Evolutionary conservation across 2,329 filamentous ascomycete genomes (phyloP).

Genomic region (Paecilomyces dactylethromorphus): DNA sequence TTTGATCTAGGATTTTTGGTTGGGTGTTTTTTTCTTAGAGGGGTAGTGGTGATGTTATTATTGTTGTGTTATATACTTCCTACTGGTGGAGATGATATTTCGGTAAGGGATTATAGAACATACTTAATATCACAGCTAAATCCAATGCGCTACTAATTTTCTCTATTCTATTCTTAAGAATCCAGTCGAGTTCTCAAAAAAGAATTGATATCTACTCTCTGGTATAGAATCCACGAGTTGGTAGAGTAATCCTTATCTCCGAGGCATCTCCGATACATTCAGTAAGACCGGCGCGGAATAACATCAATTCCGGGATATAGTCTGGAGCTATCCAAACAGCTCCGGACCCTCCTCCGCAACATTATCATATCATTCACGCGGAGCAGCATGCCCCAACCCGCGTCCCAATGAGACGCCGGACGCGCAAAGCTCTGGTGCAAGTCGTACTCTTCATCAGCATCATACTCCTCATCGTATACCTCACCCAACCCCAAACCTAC

Average conservation of each 20-base stretch:
- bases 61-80: too few relatives aligned
- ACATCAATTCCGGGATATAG: background rate
- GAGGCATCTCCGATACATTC: background rate
- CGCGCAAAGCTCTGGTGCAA: slow-evolving; percentile 28
- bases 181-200: too few relatives aligned
- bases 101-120: too few relatives aligned
- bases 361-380: background rate
- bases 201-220: too few relatives aligned
- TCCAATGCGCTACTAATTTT: too few relatives aligned
- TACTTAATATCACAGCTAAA: too few relatives aligned
- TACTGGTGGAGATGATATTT: too few relatives aligned
- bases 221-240: too few relatives aligned
- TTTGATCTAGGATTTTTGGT: too few relatives aligned
- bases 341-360: background rate
- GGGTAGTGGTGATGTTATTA: too few relatives aligned
- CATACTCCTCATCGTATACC: slow-evolving; percentile 30
- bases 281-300: background rate
- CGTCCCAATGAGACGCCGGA: slow-evolving; percentile 28
- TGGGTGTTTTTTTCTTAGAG: too few relatives aligned
- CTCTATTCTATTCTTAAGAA: too few relatives aligned
- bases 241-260: background rate
- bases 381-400: background rate
- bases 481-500: slow-evolving; percentile 26
- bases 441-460: slow-evolving; percentile 27
- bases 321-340: background rate